These are phyloP conservation scores for Chrysopogon serrulatus DNA, from an alignment of 176 grass and related monocot species.

Conservation along the genomic window DNA sequence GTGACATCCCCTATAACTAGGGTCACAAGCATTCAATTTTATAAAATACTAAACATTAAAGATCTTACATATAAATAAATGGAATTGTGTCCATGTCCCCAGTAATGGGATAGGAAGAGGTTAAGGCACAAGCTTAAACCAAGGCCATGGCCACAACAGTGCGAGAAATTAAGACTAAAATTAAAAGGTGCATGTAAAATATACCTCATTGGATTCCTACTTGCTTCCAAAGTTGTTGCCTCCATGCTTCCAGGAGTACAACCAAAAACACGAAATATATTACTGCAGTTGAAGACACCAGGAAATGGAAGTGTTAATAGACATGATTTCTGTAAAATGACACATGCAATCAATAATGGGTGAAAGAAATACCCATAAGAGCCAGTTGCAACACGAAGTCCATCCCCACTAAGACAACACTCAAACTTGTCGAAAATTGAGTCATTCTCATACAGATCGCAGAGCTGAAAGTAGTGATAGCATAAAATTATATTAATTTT, in stretches of 20 bases:
- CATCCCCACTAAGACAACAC: slow-evolving; percentile 88
- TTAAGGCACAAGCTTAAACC: not conserved
- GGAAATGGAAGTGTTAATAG: slow-evolving; percentile 22
- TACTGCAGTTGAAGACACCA: slow-evolving; percentile 49
- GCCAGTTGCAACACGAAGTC: slow-evolving; percentile 80
- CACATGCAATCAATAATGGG: slow-evolving; percentile 8
- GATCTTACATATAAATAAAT: not conserved
- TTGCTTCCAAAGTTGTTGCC: slow-evolving; percentile 79
- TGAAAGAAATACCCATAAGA: slow-evolving; percentile 77
- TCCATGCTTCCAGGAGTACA: slow-evolving; percentile 68
- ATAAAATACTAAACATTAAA: not conserved
- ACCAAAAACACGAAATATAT: slow-evolving; percentile 85
- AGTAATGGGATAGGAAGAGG: not conserved
- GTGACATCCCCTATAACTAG: not conserved
- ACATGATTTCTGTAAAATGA: not conserved
- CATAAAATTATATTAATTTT: slow-evolving; percentile 12
- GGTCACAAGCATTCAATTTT: not conserved
- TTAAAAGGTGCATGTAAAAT: slow-evolving; percentile 2
- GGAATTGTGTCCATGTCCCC: not conserved
- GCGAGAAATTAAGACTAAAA: not conserved
- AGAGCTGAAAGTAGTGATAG: slow-evolving; percentile 58
- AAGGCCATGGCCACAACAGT: not conserved
- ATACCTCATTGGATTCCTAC: slow-evolving; percentile 93
- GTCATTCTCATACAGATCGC: slow-evolving; percentile 93
- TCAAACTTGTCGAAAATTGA: slow-evolving; percentile 98